Evolutionary conservation across 768 basidiomycete genomes (phyloP).

Genomic region (Agaricus blazei): DNA sequence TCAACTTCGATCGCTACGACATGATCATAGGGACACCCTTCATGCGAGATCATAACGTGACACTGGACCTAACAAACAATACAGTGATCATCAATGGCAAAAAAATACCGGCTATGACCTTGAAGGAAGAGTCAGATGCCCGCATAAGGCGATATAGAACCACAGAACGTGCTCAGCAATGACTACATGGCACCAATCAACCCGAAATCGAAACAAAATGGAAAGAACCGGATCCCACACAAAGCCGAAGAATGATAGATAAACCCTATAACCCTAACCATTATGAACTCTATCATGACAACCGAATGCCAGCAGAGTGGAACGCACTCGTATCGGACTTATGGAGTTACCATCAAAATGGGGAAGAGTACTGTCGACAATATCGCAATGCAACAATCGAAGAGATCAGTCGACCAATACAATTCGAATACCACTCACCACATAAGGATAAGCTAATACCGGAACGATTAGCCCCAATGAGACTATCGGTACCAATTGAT

Average conservation of each 20-base stretch:
- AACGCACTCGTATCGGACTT: constrained; percentile 12
- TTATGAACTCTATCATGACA: constrained; percentile 13
- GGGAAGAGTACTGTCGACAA: background rate
- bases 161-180: too few species aligned
- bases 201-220: too few species aligned
- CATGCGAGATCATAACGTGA: constrained; percentile 18
- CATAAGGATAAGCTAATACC: too few species aligned
- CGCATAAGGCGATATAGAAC: background rate
- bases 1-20: constrained; percentile 31
- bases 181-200: too few species aligned
- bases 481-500: too few species aligned
- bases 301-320: constrained; percentile 17
- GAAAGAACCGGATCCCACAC: constrained; percentile 6
- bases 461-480: too few species aligned
- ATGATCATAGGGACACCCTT: constrained; percentile 31
- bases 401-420: background rate
- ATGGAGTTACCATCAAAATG: background rate
- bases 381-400: background rate
- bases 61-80: constrained; percentile 19
- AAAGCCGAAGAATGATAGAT: background rate
- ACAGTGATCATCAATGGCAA: constrained; percentile 10
- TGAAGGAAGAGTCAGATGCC: constrained; percentile 1
- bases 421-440: too few species aligned
- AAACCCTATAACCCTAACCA: background rate
- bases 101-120: background rate